Conservation (phyloP, 768 basidiomycete genomes). For the Lactarius psammicola region DNA sequence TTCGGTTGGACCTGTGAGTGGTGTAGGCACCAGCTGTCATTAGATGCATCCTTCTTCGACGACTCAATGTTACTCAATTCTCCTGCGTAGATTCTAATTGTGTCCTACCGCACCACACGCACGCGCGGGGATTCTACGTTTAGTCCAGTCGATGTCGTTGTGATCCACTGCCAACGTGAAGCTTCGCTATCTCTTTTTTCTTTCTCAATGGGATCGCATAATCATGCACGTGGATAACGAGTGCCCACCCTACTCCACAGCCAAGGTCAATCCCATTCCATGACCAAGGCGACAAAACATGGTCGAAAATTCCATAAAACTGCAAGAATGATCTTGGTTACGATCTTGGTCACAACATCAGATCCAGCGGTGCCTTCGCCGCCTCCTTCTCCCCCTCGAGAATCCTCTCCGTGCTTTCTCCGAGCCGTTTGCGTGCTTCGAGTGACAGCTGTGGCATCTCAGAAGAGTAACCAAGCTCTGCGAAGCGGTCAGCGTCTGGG, state of each 20-base stretch:
- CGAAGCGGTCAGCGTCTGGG: background rate
- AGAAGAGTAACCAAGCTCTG: constrained; percentile 72
- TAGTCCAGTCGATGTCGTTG: too few species aligned
- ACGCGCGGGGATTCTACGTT: too few species aligned
- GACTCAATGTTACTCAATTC: too few species aligned
- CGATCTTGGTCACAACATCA: background rate
- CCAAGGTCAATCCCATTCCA: background rate
- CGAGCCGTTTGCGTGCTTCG: constrained; percentile 61
- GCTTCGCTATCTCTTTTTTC: too few species aligned
- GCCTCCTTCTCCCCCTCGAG: constrained; percentile 65
- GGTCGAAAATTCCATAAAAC: background rate
- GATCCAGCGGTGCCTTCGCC: constrained; percentile 46
- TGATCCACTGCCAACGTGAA: too few species aligned
- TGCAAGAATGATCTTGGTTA: background rate
- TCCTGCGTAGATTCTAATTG: too few species aligned
- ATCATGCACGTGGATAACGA: too few species aligned
- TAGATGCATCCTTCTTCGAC: too few species aligned
- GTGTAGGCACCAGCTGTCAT: too few species aligned
- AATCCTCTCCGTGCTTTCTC: constrained; percentile 58
- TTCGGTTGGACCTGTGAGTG: too few species aligned
- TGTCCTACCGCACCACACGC: too few species aligned
- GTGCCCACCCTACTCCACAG: background rate
- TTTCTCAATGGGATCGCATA: too few species aligned
- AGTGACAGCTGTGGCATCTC: constrained; percentile 47
- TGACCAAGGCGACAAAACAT: background rate